phyloP scores from a whole-genome alignment of 495 filamentous ascomycete genomes.

The Elasticomyces elasticus region DNA sequence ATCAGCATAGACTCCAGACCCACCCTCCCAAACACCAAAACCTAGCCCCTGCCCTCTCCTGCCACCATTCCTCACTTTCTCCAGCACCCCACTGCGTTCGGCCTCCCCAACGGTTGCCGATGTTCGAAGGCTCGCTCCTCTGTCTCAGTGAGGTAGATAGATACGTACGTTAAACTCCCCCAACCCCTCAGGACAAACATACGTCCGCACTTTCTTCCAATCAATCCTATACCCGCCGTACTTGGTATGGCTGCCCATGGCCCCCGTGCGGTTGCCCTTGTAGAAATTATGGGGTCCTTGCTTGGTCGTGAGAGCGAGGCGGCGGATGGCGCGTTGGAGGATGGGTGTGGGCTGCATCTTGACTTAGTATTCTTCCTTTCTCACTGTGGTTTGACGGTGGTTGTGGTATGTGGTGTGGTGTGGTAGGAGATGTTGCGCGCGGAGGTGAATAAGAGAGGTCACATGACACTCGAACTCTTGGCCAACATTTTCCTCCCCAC shows the following conservation, averaged over 20 bases:
- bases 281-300: constrained; percentile 87
- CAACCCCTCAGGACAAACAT: constrained; percentile 66
- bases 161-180: constrained; percentile 57
- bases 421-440: too few species aligned
- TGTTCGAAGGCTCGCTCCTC: too few species aligned
- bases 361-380: neutral
- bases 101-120: too few species aligned
- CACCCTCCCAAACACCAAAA: neutral
- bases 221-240: constrained; percentile 76
- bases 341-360: constrained; percentile 58
- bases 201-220: constrained; percentile 79
- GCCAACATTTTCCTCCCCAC: neutral
- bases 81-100: too few species aligned
- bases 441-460: neutral
- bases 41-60: neutral
- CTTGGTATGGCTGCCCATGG: constrained; percentile 77
- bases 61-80: neutral
- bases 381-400: neutral
- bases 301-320: constrained; percentile 76
- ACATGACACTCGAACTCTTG: constrained; percentile 12
- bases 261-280: constrained; percentile 84
- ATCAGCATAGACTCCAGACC: constrained; percentile 1
- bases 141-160: neutral
- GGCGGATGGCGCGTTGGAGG: constrained; percentile 57
- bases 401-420: neutral